Conservation (phyloP, 768 basidiomycete genomes). For the Cubamyces lactineus region DNA sequence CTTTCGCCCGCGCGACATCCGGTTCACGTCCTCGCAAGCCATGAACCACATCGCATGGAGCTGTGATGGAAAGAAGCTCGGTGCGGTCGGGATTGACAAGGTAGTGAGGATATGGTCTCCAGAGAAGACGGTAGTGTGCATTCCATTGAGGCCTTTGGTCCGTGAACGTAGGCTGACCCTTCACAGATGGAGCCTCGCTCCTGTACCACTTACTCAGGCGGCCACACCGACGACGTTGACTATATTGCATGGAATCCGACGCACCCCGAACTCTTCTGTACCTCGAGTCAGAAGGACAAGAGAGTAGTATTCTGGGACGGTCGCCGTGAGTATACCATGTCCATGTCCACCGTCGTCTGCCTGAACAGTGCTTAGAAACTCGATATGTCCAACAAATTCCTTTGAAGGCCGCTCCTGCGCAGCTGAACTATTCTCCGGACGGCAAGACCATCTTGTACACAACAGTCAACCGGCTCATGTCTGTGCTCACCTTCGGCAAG, state of each 20-base stretch:
- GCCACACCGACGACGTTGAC: conserved; percentile 80
- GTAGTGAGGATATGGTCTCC: conserved; percentile 76
- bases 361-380: conserved; percentile 53
- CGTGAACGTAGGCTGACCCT: neutral
- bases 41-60: conserved; percentile 85
- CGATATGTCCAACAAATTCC: conserved; percentile 63
- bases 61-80: conserved; percentile 80
- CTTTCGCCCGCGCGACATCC: conserved; percentile 76
- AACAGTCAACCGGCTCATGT: conserved; percentile 61
- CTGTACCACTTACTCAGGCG: conserved; percentile 67
- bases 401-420: conserved; percentile 62
- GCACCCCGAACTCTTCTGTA: conserved; percentile 81
- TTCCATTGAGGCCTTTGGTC: neutral
- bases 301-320: conserved; percentile 85
- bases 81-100: conserved; percentile 83
- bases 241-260: conserved; percentile 85
- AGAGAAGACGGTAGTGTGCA: conserved; percentile 62
- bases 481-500: conserved; percentile 60
- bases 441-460: conserved; percentile 67
- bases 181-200: conserved; percentile 70
- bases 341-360: neutral
- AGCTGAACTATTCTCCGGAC: conserved; percentile 74
- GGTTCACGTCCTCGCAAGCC: conserved; percentile 60
- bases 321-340: conserved; percentile 56
- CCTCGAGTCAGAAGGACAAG: conserved; percentile 76